Percentiles rank a stretch among this genome's conserved stretches.
Conservation (phyloP, 2,329 filamentous ascomycete genomes). For the Scortechinia acanthostroma region DNA sequence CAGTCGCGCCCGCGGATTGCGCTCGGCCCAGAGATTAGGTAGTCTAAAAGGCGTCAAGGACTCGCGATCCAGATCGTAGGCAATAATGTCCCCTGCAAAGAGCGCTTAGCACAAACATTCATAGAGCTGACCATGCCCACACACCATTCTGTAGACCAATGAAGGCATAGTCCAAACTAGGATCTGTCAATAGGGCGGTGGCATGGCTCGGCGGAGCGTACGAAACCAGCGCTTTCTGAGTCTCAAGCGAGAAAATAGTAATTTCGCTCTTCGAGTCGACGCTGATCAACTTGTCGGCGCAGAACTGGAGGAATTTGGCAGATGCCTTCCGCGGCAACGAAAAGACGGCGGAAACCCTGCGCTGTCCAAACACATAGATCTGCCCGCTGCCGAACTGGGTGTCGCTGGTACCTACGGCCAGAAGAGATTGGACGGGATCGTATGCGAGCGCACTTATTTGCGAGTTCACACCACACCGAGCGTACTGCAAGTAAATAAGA, state of each 20-base stretch:
- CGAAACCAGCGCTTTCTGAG: slow-evolving; percentile 56
- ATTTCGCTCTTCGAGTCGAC: slow-evolving; percentile 83
- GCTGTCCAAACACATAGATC: slow-evolving; percentile 82
- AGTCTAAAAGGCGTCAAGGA: slow-evolving; percentile 69
- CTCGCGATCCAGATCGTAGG: slow-evolving; percentile 87
- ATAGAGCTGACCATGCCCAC: background rate
- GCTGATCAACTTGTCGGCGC: slow-evolving; percentile 75
- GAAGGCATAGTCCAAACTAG: slow-evolving; percentile 87
- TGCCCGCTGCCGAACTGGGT: slow-evolving; percentile 78
- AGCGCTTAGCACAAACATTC: background rate
- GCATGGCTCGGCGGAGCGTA: slow-evolving; percentile 74
- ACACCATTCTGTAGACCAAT: slow-evolving; percentile 78
- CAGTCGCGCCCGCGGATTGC: slow-evolving; percentile 57
- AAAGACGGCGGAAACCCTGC: slow-evolving; percentile 71
- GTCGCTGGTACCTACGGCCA: slow-evolving; percentile 85
- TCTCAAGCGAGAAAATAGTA: slow-evolving; percentile 73
- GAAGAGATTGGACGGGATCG: slow-evolving; percentile 85
- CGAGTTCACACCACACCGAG: slow-evolving; percentile 75
- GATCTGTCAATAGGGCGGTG: slow-evolving; percentile 71
- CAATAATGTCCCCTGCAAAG: slow-evolving; percentile 41
- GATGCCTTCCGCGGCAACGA: slow-evolving; percentile 66
- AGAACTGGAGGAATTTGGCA: slow-evolving; percentile 75
- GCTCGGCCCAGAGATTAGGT: slow-evolving; percentile 75
- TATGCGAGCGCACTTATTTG: slow-evolving; percentile 74
- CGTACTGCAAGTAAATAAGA: slow-evolving; percentile 11